These are phyloP conservation scores for Malassezia caprae DNA, from an alignment of 1,284 basidiomycete genomes.

Conservation along the genomic window DNA sequence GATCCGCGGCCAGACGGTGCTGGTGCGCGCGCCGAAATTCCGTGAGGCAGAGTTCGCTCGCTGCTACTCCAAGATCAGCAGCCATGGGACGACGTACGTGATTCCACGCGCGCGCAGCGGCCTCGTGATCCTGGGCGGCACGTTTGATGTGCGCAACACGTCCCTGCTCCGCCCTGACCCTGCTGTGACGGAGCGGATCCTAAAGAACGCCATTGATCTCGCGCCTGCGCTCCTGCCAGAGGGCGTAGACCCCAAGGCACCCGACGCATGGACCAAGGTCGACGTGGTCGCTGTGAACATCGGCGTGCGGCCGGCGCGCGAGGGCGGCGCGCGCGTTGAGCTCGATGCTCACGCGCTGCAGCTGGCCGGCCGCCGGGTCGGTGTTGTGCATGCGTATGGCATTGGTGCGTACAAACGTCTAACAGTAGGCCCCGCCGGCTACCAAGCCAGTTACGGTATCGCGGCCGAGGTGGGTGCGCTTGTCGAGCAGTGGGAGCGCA, in stretches of 20 bases:
- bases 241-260: slow-evolving; percentile 4
- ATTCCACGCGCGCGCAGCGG: slow-evolving; percentile 54
- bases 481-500: slow-evolving; percentile 17
- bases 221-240: slow-evolving; percentile 28
- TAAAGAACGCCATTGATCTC: slow-evolving; percentile 47
- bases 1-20: slow-evolving; percentile 73
- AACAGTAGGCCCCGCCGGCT: slow-evolving; percentile 25
- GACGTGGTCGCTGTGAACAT: slow-evolving; percentile 30
- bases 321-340: slow-evolving; percentile 29
- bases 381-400: slow-evolving; percentile 32
- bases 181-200: slow-evolving; percentile 51
- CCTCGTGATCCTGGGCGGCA: slow-evolving; percentile 56
- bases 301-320: slow-evolving; percentile 28
- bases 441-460: slow-evolving; percentile 39
- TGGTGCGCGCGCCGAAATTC: slow-evolving; percentile 60
- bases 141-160: slow-evolving; percentile 50
- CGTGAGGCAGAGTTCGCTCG: slow-evolving; percentile 12
- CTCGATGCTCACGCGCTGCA: slow-evolving; percentile 10
- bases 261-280: slow-evolving; percentile 24
- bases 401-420: slow-evolving; percentile 19
- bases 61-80: slow-evolving; percentile 26
- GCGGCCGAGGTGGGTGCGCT: slow-evolving; percentile 33
- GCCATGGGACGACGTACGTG: slow-evolving; percentile 50
- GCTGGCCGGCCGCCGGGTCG: slow-evolving; percentile 4
- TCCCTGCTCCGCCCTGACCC: slow-evolving; percentile 47